phyloP scores from a whole-genome alignment of 1,284 basidiomycete species.

The Moniliophthora roreri region DNA sequence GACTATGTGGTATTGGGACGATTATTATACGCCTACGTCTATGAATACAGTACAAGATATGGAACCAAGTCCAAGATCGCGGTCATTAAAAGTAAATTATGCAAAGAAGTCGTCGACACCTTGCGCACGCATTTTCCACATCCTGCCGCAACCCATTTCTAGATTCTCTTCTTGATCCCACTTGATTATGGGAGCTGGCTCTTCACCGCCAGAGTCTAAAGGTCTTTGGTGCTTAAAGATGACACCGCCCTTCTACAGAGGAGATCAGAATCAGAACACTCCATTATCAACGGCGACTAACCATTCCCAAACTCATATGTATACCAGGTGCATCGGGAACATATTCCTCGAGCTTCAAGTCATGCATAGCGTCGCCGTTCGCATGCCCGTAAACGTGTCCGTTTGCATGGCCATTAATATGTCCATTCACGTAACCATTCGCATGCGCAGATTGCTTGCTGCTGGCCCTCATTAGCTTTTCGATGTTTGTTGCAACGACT shows the following conservation, averaged over 20 bases:
- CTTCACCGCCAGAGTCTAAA: too few species aligned
- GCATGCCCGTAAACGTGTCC: neutral
- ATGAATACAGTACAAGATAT: too few species aligned
- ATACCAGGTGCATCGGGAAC: slow-evolving; percentile 2
- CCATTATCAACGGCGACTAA: neutral
- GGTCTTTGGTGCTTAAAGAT: too few species aligned
- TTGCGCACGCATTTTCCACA: too few species aligned
- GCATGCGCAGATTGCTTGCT: neutral
- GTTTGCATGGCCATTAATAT: neutral
- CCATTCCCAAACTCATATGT: slow-evolving; percentile 6
- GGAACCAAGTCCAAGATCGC: too few species aligned
- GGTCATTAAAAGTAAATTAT: too few species aligned
- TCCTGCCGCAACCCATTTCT: too few species aligned
- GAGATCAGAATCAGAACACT: too few species aligned
- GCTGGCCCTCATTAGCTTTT: slow-evolving; percentile 16
- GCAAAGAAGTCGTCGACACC: too few species aligned
- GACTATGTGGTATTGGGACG: neutral
- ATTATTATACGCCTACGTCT: neutral
- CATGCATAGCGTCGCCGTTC: neutral
- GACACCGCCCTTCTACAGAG: too few species aligned
- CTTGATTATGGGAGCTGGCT: too few species aligned
- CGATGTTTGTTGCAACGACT: slow-evolving; percentile 27
- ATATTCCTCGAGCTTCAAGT: neutral
- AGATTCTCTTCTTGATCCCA: too few species aligned
- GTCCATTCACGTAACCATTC: neutral